Evolutionary conservation across 2,329 filamentous ascomycete genomes (phyloP).

Genomic region (Fusarium foetens): DNA sequence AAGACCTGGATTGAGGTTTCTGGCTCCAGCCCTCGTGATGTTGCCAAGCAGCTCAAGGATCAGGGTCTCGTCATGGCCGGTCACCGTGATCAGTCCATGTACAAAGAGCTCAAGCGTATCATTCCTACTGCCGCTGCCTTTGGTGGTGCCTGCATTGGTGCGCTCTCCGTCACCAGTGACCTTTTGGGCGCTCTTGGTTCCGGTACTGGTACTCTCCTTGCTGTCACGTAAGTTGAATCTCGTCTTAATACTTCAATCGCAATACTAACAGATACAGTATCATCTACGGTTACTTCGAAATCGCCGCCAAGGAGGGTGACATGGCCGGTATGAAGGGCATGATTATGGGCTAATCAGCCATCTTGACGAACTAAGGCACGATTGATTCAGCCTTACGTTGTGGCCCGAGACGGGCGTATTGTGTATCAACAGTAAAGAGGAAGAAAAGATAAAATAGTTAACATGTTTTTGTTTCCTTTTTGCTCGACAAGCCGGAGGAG

Average conservation of each 20-base stretch:
- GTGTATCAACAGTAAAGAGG: slow-evolving; percentile 46
- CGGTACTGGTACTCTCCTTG: slow-evolving; percentile 96
- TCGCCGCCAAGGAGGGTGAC: slow-evolving; percentile 98
- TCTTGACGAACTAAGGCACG: slow-evolving; percentile 31
- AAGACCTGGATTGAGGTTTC: slow-evolving; percentile 99
- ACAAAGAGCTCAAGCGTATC: slow-evolving; percentile 99
- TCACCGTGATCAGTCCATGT: slow-evolving; percentile 99
- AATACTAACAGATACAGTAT: slow-evolving; percentile 69
- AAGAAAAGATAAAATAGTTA: slow-evolving; percentile 46
- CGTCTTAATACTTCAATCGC: slow-evolving; percentile 40
- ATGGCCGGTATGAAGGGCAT: slow-evolving; percentile 83
- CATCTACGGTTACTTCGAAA: slow-evolving; percentile 99
- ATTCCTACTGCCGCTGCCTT: slow-evolving; percentile 98
- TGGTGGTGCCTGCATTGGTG: slow-evolving; percentile 98
- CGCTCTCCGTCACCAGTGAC: slow-evolving; percentile 93
- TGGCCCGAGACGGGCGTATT: slow-evolving; percentile 30
- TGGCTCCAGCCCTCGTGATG: slow-evolving; percentile 95
- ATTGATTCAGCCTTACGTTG: slow-evolving; percentile 38
- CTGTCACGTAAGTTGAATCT: slow-evolving; percentile 86
- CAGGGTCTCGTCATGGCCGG: slow-evolving; percentile 99
- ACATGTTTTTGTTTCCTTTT: slow-evolving; percentile 44
- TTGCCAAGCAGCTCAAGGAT: slow-evolving; percentile 99
- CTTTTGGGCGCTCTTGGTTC: slow-evolving; percentile 95
- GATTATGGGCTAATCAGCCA: slow-evolving; percentile 70
- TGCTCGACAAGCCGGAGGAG: slow-evolving; percentile 39